These are phyloP conservation scores for Neonectria sp. DNA, from an alignment of 2,329 filamentous ascomycete genomes.

Conservation along the genomic window DNA sequence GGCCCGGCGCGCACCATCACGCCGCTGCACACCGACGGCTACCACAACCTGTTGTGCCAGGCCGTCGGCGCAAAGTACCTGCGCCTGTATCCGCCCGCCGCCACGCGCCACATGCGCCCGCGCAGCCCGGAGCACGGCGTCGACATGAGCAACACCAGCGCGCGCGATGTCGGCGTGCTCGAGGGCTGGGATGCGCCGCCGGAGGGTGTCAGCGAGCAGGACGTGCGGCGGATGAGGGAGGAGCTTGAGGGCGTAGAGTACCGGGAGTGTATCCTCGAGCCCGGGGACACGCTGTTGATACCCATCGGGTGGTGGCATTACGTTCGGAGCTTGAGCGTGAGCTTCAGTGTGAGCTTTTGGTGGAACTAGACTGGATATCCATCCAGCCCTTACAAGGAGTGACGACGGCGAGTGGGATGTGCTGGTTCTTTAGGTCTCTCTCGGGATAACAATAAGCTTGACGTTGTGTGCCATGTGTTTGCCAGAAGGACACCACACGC, in stretches of 20 bases:
- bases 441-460: neutral
- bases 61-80: conserved; percentile 93
- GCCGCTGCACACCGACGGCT: conserved; percentile 92
- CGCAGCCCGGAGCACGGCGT: conserved; percentile 77
- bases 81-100: conserved; percentile 83
- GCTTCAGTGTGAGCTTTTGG: conserved; percentile 98
- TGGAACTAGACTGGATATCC: conserved; percentile 71
- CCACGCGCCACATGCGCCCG: conserved; percentile 72
- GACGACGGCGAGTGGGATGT: neutral
- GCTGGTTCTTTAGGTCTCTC: neutral
- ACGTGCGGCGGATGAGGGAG: conserved; percentile 56
- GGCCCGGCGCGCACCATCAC: conserved; percentile 91
- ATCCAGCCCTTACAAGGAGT: neutral
- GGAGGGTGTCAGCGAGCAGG: conserved; percentile 46
- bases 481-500: neutral
- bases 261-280: conserved; percentile 82
- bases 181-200: conserved; percentile 70
- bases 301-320: conserved; percentile 99
- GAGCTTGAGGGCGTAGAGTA: conserved; percentile 74
- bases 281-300: conserved; percentile 90
- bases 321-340: conserved; percentile 85
- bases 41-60: conserved; percentile 93
- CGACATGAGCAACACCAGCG: conserved; percentile 93
- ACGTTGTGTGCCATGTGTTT: neutral
- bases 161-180: conserved; percentile 80